phyloP scores from a whole-genome alignment of 345 rosid genomes.

The Punica granatum region DNA sequence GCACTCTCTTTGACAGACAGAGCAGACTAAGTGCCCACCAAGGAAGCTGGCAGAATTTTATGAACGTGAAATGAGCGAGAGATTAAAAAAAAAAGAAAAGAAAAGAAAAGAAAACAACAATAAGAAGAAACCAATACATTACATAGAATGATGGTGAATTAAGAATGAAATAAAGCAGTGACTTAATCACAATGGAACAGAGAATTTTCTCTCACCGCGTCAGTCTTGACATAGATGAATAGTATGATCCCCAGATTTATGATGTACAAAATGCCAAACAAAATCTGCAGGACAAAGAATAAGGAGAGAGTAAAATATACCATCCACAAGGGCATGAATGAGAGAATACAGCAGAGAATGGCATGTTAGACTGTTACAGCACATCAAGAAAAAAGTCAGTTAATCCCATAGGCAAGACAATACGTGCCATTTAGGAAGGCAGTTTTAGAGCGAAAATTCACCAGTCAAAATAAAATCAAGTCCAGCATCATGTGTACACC shows the following conservation, averaged over 20 bases:
- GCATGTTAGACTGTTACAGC: background rate
- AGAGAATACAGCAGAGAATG: background rate
- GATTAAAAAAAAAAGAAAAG: background rate
- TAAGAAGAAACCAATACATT: too few species aligned
- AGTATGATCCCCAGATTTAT: slow-evolving; percentile 64
- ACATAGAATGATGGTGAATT: background rate
- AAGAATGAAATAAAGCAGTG: background rate
- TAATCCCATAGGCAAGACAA: background rate
- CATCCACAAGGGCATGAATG: background rate
- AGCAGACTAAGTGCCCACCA: slow-evolving; percentile 87
- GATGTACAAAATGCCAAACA: slow-evolving; percentile 71
- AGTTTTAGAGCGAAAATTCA: background rate
- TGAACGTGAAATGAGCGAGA: slow-evolving; percentile 1
- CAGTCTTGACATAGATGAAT: slow-evolving; percentile 62
- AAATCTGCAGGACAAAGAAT: slow-evolving; percentile 45
- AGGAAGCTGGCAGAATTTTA: slow-evolving; percentile 54
- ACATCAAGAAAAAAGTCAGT: background rate
- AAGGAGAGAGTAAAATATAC: background rate
- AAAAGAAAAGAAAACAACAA: background rate
- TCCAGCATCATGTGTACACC: background rate
- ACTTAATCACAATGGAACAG: background rate
- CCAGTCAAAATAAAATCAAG: background rate
- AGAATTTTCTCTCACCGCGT: slow-evolving; percentile 44
- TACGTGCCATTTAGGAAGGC: background rate
- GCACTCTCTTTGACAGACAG: slow-evolving; percentile 82